These are phyloP conservation scores for Ettlia oleoabundans DNA, from an alignment of 139 green algal genomes.

Conservation along the genomic window DNA sequence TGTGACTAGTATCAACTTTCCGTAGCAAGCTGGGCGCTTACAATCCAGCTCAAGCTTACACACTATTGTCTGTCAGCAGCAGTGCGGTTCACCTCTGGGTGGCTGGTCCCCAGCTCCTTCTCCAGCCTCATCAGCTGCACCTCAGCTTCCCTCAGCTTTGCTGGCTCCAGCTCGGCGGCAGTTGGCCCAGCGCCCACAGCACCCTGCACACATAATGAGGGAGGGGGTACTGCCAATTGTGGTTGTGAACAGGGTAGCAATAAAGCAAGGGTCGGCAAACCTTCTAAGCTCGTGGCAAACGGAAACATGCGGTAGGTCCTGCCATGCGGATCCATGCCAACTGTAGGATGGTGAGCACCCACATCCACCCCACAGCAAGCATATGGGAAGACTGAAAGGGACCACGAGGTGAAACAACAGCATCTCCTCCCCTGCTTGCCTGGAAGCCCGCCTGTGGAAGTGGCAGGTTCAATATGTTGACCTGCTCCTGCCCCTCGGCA, in stretches of 20 bases:
- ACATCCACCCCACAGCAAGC: not conserved
- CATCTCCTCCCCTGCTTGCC: not conserved
- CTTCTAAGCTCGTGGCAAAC: too few species aligned
- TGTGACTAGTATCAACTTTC: too few species aligned
- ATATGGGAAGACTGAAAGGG: not conserved
- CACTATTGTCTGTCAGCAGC: too few species aligned
- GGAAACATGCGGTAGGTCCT: too few species aligned
- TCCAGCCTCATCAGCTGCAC: slow-evolving; percentile 39
- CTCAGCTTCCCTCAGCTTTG: slow-evolving; percentile 37
- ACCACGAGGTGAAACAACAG: not conserved
- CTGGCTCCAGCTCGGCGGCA: not conserved
- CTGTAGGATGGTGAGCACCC: too few species aligned
- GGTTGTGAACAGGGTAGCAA: too few species aligned
- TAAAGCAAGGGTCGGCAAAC: too few species aligned
- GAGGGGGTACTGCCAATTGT: not conserved
- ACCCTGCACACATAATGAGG: not conserved
- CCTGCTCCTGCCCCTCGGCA: slow-evolving; percentile 35
- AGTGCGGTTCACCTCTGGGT: slow-evolving; percentile 44
- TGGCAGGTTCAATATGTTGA: slow-evolving; percentile 57
- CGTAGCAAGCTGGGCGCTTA: too few species aligned
- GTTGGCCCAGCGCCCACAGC: not conserved
- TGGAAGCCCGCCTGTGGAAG: slow-evolving; percentile 41
- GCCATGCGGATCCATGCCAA: too few species aligned
- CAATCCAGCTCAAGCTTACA: too few species aligned
- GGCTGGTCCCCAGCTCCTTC: slow-evolving; percentile 34